Conservation (phyloP, 768 basidiomycete genomes). For the Suillus variegatus region DNA sequence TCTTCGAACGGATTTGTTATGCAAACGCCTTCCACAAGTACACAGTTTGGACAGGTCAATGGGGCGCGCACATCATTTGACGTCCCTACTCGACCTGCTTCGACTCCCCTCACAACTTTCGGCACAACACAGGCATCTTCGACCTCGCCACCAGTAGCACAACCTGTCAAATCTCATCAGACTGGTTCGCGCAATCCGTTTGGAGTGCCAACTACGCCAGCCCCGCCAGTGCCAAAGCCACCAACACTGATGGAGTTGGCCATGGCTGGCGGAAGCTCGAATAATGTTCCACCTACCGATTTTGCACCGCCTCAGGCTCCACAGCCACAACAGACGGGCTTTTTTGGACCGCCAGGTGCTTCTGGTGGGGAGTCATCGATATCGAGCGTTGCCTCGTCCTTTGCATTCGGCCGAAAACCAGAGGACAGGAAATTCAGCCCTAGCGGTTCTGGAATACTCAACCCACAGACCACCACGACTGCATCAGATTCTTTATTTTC, state of each 20-base stretch:
- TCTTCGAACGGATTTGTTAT: slow-evolving; percentile 12
- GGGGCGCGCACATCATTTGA: slow-evolving; percentile 11
- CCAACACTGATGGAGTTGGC: slow-evolving; percentile 84
- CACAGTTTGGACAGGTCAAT: slow-evolving; percentile 10
- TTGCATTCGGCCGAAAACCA: slow-evolving; percentile 45
- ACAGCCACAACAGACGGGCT: slow-evolving; percentile 26
- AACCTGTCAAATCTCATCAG: slow-evolving; percentile 80
- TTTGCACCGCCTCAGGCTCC: slow-evolving; percentile 32
- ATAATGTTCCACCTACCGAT: slow-evolving; percentile 16
- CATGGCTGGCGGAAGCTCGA: slow-evolving; percentile 42
- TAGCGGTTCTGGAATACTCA: slow-evolving; percentile 22
- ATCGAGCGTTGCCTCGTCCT: slow-evolving; percentile 73
- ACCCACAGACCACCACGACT: slow-evolving; percentile 36
- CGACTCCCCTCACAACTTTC: slow-evolving; percentile 64
- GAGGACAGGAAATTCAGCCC: slow-evolving; percentile 22
- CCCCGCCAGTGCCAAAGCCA: slow-evolving; percentile 69
- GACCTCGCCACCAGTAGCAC: slow-evolving; percentile 46
- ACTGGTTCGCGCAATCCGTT: slow-evolving; percentile 98
- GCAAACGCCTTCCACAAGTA: slow-evolving; percentile 12
- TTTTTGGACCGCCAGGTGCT: slow-evolving; percentile 32
- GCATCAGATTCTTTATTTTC: slow-evolving; percentile 51
- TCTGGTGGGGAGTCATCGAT: slow-evolving; percentile 49
- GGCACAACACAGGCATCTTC: slow-evolving; percentile 25
- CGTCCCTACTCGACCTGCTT: slow-evolving; percentile 62
- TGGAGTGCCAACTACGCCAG: slow-evolving; percentile 64